Base-by-base conservation (phyloP, 208 protist genomes). In the Trypanosoma rangeli region DNA sequence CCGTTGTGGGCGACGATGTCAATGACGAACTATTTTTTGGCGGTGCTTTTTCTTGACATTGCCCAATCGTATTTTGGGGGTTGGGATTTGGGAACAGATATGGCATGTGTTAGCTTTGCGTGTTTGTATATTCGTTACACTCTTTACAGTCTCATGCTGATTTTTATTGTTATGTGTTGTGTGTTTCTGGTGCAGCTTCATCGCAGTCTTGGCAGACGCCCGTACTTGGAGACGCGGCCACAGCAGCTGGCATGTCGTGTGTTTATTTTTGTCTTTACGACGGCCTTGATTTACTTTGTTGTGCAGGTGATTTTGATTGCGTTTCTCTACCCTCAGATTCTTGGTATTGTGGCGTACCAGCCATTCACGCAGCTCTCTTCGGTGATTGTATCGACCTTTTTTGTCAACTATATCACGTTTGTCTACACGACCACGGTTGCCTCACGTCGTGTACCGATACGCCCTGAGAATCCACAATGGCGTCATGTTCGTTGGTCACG, bases 261-360 rank as follows among this genome's bases (percentile, higher is more conserved):
- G 12, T 86, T 95, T 66, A 92, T 93, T 56, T 95, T 95, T 66
- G 66, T 93, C 39, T 92, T 92, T 54, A 74, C 74, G 65, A 85
- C 81, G 3, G 74, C 79, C 13, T 62, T 84, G 1, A 28, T 87
- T 1, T 95, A 95, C 78, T 74, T 86, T 33, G 59, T 92, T 2
- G 53, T 80, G 3, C 82, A 85, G 54, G 76, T 80, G 3, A 57
- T 81, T 37, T 68, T 92, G 20, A 74, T 87, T 24, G 58, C 67
- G 9, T 56, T 81, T 0, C 54, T 84, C 44, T 89, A 87, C 68
- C 64, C 79, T 18, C 77, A 87, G 57, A 75, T 90, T 55, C 42
- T 89, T 35, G 80, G 54, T 15, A 75, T 93, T 42, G 83, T 90
- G 44, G 78, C 81, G 33, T 92, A 87, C 68, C 84, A 90, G 49